Evolutionary conservation across 2,329 filamentous ascomycete genomes (phyloP).

Genomic region (Colletotrichum lentis): DNA sequence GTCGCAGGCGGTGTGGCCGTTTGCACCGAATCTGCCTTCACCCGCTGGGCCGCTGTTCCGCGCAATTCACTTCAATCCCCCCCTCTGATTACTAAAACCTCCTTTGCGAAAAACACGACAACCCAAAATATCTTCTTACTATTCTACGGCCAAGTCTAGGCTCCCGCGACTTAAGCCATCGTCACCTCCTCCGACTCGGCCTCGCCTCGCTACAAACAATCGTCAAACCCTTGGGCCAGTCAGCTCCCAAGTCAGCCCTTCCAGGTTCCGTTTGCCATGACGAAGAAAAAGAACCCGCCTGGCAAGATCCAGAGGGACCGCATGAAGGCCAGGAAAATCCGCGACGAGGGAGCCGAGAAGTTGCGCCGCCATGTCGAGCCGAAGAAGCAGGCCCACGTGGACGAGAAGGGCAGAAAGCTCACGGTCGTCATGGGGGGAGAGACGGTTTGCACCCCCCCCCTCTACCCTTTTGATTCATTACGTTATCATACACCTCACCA

Average conservation of each 20-base stretch:
- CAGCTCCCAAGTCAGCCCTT: too few relatives aligned
- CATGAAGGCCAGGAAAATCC: too few relatives aligned
- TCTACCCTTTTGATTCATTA: too few relatives aligned
- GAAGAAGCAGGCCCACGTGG: not conserved
- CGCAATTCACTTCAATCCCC: too few relatives aligned
- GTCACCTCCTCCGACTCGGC: not conserved
- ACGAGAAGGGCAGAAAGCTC: constrained; percentile 4
- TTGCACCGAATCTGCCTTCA: constrained; percentile 3
- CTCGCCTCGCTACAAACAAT: too few relatives aligned
- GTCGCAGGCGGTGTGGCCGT: not conserved
- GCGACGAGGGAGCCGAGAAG: not conserved
- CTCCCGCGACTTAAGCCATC: too few relatives aligned
- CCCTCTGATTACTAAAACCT: too few relatives aligned
- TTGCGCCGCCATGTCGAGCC: not conserved
- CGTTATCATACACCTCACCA: too few relatives aligned
- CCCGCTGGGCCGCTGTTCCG: not conserved
- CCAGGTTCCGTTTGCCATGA: not conserved
- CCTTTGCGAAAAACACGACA: too few relatives aligned
- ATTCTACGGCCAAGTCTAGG: too few relatives aligned
- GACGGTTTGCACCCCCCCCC: not conserved
- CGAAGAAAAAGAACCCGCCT: not conserved
- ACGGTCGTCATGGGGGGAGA: constrained; percentile 4
- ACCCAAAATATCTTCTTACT: not conserved
- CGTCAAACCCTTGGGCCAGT: too few relatives aligned
- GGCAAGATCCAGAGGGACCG: not conserved